Conservation (phyloP, 257 asterid species). For the Mentha longifolia region DNA sequence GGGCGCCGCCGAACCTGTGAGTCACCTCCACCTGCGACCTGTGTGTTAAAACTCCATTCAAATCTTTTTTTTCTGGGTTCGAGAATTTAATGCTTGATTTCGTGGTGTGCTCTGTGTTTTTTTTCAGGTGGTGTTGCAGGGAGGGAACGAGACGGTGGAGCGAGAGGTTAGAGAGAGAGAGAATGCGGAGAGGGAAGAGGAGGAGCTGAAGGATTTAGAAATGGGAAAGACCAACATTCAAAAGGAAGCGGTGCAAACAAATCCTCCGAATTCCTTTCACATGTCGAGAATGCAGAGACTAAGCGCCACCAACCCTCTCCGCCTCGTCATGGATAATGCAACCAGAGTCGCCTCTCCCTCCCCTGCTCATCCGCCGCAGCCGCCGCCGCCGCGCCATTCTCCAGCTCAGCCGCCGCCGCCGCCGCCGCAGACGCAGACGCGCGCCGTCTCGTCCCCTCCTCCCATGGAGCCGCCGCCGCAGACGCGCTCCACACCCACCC, state of each 20-base stretch:
- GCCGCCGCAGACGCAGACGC: slow-evolving; percentile 30
- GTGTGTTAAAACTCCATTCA: neutral
- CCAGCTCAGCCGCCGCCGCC: slow-evolving; percentile 44
- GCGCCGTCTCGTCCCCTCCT: slow-evolving; percentile 18
- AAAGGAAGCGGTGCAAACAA: slow-evolving; percentile 11
- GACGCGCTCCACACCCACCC: slow-evolving; percentile 68
- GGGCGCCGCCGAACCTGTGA: slow-evolving; percentile 75
- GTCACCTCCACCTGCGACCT: slow-evolving; percentile 24
- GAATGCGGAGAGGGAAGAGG: slow-evolving; percentile 30
- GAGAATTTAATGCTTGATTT: neutral
- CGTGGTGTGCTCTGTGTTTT: neutral
- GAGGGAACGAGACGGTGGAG: slow-evolving; percentile 41
- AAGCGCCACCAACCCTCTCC: slow-evolving; percentile 78
- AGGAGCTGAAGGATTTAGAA: slow-evolving; percentile 67
- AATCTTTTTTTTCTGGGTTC: neutral
- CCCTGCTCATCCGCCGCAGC: slow-evolving; percentile 39
- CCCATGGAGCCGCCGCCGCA: slow-evolving; percentile 24
- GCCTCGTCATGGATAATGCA: slow-evolving; percentile 73
- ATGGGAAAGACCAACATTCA: slow-evolving; percentile 54
- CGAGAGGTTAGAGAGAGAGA: slow-evolving; percentile 30
- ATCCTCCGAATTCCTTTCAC: slow-evolving; percentile 50
- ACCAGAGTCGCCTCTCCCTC: slow-evolving; percentile 79
- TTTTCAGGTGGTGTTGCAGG: slow-evolving; percentile 38
- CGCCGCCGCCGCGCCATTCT: slow-evolving; percentile 47
- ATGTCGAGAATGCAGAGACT: slow-evolving; percentile 84